Percentiles rank a stretch among this genome's conserved stretches.
These are phyloP conservation scores for Magnolia sinica DNA, from an alignment of 164 flowering plant genomes.

Conservation along the genomic window DNA sequence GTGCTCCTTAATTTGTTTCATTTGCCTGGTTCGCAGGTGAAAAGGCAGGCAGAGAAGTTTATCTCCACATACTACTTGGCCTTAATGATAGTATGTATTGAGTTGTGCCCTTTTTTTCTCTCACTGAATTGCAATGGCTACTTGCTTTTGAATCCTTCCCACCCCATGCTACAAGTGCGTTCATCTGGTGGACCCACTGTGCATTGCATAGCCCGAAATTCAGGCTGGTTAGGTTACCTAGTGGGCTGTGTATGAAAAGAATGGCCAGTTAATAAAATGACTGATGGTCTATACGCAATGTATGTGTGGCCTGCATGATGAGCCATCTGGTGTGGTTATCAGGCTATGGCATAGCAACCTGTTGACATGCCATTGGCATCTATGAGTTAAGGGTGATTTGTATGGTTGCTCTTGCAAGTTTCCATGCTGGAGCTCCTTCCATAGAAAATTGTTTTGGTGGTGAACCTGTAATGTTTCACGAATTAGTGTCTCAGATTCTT, in stretches of 20 bases:
- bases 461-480: too few relatives aligned
- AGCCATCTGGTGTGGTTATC: background rate
- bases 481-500: background rate
- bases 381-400: too few relatives aligned
- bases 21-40: slow-evolving; percentile 51
- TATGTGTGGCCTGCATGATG: background rate
- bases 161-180: background rate
- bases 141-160: background rate
- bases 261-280: background rate
- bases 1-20: background rate
- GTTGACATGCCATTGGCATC: too few relatives aligned
- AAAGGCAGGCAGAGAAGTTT: slow-evolving; percentile 77
- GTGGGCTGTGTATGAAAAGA: background rate
- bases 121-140: background rate
- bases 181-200: background rate
- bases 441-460: too few relatives aligned
- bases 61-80: slow-evolving; percentile 72
- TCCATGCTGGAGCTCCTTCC: background rate
- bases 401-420: background rate
- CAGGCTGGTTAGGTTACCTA: background rate
- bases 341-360: too few relatives aligned
- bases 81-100: slow-evolving; percentile 59
- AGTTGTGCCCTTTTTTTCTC: background rate
- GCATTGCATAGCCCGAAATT: background rate
- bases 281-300: too few relatives aligned